These are phyloP conservation scores for Fusarium concolor DNA, from an alignment of 2,329 filamentous ascomycete genomes.

Conservation along the genomic window DNA sequence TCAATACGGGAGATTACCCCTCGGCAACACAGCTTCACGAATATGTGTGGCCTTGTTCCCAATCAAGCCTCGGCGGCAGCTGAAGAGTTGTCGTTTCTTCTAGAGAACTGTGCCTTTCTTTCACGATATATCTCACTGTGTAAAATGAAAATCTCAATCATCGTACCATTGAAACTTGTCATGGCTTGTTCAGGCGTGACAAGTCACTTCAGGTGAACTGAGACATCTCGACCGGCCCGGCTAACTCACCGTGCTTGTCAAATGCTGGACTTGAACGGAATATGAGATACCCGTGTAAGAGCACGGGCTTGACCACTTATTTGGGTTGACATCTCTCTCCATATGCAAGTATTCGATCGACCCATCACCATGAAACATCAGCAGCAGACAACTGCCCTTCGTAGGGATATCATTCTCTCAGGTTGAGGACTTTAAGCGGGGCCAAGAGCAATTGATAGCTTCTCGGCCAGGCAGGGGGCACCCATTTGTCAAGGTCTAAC, in stretches of 20 bases:
- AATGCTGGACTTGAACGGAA: slow-evolving; percentile 11
- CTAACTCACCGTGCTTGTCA: slow-evolving; percentile 6
- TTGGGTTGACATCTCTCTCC: background rate
- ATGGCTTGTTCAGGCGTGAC: slow-evolving; percentile 15
- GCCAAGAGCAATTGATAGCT: slow-evolving; percentile 1
- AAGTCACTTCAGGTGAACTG: slow-evolving; percentile 21
- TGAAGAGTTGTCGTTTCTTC: background rate
- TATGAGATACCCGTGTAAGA: background rate
- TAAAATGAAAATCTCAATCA: background rate
- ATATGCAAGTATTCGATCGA: background rate
- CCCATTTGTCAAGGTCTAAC: background rate
- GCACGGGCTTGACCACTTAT: slow-evolving; percentile 2
- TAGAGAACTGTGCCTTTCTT: background rate
- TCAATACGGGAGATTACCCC: background rate
- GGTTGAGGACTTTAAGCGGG: background rate
- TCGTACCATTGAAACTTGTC: slow-evolving; percentile 6
- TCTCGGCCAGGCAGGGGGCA: background rate
- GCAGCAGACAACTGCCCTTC: background rate
- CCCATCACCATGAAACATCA: slow-evolving; percentile 2
- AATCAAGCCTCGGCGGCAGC: background rate
- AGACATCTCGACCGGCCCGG: slow-evolving; percentile 17
- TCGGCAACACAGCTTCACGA: slow-evolving; percentile 8
- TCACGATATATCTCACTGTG: background rate
- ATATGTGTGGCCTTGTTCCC: background rate
- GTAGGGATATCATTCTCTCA: background rate